phyloP scores from a whole-genome alignment of 2,329 filamentous ascomycete species.

The Raffaelea arxii region DNA sequence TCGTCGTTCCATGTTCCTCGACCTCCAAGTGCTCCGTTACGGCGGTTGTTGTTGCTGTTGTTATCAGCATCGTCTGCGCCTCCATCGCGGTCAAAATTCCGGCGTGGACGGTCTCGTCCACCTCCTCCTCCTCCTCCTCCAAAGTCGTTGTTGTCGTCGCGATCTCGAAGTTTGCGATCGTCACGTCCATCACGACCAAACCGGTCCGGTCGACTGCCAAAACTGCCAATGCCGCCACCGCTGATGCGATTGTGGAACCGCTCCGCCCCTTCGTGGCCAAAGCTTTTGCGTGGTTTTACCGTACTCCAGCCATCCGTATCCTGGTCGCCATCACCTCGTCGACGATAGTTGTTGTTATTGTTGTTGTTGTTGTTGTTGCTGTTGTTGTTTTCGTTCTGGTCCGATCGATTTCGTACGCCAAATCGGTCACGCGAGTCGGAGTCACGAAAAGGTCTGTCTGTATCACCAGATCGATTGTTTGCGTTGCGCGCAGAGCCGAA shows the following conservation, averaged over 20 bases:
- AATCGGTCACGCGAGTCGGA: conserved; percentile 47
- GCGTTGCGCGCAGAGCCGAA: conserved; percentile 43
- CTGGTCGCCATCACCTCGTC: conserved; percentile 44
- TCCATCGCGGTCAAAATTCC: conserved; percentile 19
- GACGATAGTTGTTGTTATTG: conserved; percentile 36
- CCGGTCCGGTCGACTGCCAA: conserved; percentile 36
- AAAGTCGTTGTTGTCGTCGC: conserved; percentile 28
- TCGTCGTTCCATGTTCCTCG: conserved; percentile 56
- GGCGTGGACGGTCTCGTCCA: conserved; percentile 22
- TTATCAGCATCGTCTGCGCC: conserved; percentile 41
- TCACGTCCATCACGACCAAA: conserved; percentile 52
- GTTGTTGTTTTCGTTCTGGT: conserved; percentile 23
- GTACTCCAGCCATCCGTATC: conserved; percentile 67
- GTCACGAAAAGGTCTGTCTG: conserved; percentile 44
- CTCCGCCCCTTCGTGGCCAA: conserved; percentile 62
- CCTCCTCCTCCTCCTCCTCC: too few relatives aligned
- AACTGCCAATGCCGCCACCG: conserved; percentile 29
- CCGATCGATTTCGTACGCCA: conserved; percentile 40
- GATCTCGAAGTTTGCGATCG: conserved; percentile 39
- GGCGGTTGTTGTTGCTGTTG: conserved; percentile 44
- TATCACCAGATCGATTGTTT: conserved; percentile 34
- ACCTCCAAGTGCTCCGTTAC: conserved; percentile 45
- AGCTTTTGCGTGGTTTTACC: conserved; percentile 64
- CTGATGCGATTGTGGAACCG: conserved; percentile 58
- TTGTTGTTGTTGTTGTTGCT: conserved; percentile 38